Base-by-base conservation (phyloP, 1,284 basidiomycete genomes). In the Boletus hoseneyae region DNA sequence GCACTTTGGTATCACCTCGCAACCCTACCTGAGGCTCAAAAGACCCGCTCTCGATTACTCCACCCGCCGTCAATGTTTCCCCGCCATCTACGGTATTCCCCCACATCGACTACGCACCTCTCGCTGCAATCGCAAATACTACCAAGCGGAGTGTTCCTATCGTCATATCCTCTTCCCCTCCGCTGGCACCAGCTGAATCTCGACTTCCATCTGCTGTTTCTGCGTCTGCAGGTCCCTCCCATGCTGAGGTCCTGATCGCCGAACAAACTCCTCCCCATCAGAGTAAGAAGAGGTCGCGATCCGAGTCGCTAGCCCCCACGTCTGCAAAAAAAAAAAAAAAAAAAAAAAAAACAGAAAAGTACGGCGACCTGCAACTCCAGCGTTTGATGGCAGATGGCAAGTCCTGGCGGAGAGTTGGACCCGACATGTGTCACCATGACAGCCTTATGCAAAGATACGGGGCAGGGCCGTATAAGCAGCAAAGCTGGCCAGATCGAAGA, bases 381-480 rank as follows among this genome's bases (percentile, higher is more conserved):
- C 70, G 0, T 83, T 79, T 53, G 80, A 83, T 57, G n/a, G 69
- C 75, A 23, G 70, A 75, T 42, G n/a, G 80, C 79, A 0, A 77
- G 79, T 61, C 83, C 85, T 2, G 86, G 86, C 12, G 85, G 86
- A 61, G 82, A 86, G 32, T 69, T 90, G 36, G 87, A 90, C 59
- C 87, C 87, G 15, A 89, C 86, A 0, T 72, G 76, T 3, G 70
- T 85, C n/a, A 89, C 85, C 4, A 90, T 90, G 87, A 82, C 85
- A 13, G 68, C 79, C 0, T 74, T 90, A 3, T 90, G 87, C 61
- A 77, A 75, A 25, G 87, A 90, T 60, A 85, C 77, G 2, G 85
- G 85, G 4, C 80, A 81, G 51, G 88, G 87, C 10, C 78, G 87
- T 30, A 72, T 89, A 39, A 89, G 87, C 59, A 84, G 77, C 58